Base-by-base conservation (phyloP, 179 eudicot species). In the Silene noctiflora region DNA sequence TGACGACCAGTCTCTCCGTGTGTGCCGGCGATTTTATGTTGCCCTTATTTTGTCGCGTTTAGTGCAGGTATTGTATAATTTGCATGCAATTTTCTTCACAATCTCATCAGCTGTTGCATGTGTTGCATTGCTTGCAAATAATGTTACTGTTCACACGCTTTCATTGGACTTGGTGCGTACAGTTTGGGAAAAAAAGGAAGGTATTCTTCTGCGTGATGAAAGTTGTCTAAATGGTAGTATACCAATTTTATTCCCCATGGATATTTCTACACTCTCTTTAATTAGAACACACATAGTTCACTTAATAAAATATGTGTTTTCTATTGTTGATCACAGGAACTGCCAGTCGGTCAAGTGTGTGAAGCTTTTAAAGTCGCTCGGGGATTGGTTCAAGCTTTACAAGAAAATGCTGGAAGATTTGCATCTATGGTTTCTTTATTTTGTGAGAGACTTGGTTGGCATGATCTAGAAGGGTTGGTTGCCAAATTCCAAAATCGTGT, bases 401-500 rank as follows among this genome's bases (percentile, higher is more conserved):
- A 96, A 87, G 99, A 96, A 83, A 96, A 91, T 89, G 98, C 99
- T 73, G 99, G 99, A 83, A 86, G 99, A 82, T 96, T 96, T 85
- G 98, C 98, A 59, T 93, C 96, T 46, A 93, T 96, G 99, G 98
- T 96, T 79, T 87, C 97, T 65, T 81, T 90, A n/a, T 96, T 96
- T 81, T 96, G 99, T 86, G 98, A 96, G 89, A 91, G 99, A 87
- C 96, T 96, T 80, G 94, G 98, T 78, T 96, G 99, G 99, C 91
- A 87, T 83, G 99, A 96, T 82, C 88, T 96, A 35, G 98, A 93
- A 83, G 91, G 92, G 76, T 84, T 96, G 87, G 91, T 96, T 77
- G 87, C 96, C 63, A 96, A 91, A 83, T 93, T 96, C 76, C 99
- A 96, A 78, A 93, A 89, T 59, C 98, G 99, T 65, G 92, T 96